Percentiles rank a stretch among this genome's conserved stretches.
Evolutionary conservation across 2,329 filamentous ascomycete genomes (phyloP).

Genomic region (Decorospora gaudefroyi): DNA sequence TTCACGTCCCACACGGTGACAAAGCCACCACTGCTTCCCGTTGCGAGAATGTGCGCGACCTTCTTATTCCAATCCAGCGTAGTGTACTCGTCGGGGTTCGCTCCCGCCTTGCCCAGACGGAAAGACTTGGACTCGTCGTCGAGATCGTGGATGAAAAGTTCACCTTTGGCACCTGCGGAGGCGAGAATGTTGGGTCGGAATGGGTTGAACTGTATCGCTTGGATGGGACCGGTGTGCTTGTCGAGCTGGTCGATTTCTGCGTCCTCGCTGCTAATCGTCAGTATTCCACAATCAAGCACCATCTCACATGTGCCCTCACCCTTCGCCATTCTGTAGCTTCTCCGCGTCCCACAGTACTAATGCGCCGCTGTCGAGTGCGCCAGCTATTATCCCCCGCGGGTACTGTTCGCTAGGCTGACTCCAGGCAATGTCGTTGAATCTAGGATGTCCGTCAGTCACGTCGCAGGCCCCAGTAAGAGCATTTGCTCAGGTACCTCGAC

Average conservation of each 20-base stretch:
- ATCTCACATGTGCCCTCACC: conserved; percentile 46
- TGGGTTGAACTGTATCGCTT: conserved; percentile 95
- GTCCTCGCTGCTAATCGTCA: conserved; percentile 63
- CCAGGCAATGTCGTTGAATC: conserved; percentile 98
- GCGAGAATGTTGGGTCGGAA: conserved; percentile 88
- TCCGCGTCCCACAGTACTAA: conserved; percentile 92
- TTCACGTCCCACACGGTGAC: conserved; percentile 99
- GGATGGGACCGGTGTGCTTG: conserved; percentile 91
- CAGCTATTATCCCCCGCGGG: conserved; percentile 87
- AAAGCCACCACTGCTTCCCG: conserved; percentile 88
- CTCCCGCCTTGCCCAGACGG: conserved; percentile 82
- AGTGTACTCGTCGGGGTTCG: conserved; percentile 91
- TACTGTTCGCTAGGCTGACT: conserved; percentile 77
- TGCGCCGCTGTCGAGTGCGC: conserved; percentile 90
- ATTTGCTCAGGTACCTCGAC: conserved; percentile 68
- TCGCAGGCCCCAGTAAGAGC: background rate
- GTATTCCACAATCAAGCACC: conserved; percentile 53
- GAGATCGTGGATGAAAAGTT: conserved; percentile 93
- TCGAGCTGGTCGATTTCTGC: conserved; percentile 83
- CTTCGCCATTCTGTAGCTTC: conserved; percentile 60
- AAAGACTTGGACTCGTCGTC: conserved; percentile 88
- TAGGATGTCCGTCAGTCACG: conserved; percentile 49
- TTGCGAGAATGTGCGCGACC: conserved; percentile 93
- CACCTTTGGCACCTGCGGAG: conserved; percentile 90
- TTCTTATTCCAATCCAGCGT: conserved; percentile 99